These are phyloP conservation scores for Colletotrichum sp. DNA, from an alignment of 2,329 filamentous ascomycete species.

Conservation along the genomic window DNA sequence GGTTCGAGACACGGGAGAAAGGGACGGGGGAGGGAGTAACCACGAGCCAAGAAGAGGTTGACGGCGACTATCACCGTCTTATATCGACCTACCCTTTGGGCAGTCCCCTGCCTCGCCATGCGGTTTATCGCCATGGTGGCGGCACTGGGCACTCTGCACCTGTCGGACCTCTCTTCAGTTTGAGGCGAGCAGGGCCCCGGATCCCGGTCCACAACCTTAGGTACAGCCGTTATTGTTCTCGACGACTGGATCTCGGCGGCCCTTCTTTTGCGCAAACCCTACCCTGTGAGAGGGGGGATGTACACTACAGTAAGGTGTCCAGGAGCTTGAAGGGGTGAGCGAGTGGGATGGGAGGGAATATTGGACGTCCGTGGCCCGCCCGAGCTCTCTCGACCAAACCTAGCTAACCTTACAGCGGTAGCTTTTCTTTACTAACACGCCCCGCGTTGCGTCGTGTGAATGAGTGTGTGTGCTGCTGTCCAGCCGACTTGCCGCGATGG, in stretches of 20 bases:
- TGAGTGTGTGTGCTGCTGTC: not conserved
- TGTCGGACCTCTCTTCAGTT: slow-evolving; percentile 6
- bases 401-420: not conserved
- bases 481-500: slow-evolving; percentile 11
- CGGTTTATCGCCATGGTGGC: slow-evolving; percentile 17
- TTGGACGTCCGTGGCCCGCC: slow-evolving; percentile 19
- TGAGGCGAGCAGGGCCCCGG: slow-evolving; percentile 7
- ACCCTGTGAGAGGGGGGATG: not conserved
- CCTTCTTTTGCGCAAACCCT: not conserved
- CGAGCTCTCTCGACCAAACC: slow-evolving; percentile 19
- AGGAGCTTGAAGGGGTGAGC: not conserved
- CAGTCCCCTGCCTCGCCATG: slow-evolving; percentile 13
- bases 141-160: not conserved
- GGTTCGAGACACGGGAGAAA: slow-evolving; percentile 8
- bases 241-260: slow-evolving; percentile 15
- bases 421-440: not conserved
- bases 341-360: not conserved
- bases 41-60: slow-evolving; percentile 3
- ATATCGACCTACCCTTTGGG: slow-evolving; percentile 19
- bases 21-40: not conserved
- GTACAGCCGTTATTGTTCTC: not conserved
- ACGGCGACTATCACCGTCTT: slow-evolving; percentile 17
- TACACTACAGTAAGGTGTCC: not conserved
- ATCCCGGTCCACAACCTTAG: not conserved
- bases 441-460: not conserved